Evolutionary conservation across 495 filamentous ascomycete species (phyloP).

Genomic region (Daldinia concentrica): DNA sequence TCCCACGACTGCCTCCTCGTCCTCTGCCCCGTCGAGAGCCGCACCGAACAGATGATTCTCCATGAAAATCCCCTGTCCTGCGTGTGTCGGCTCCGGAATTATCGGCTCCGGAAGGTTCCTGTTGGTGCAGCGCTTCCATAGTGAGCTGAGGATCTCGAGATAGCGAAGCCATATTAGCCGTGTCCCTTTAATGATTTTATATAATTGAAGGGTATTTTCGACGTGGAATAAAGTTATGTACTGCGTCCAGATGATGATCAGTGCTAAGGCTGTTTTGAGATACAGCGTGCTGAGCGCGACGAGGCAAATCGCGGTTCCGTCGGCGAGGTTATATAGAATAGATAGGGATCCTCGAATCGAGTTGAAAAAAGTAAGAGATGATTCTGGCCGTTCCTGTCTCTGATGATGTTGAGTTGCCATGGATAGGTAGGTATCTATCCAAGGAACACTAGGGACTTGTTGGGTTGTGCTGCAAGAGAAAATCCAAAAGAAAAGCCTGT

Average conservation of each 20-base stretch:
- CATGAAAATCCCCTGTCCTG: not conserved
- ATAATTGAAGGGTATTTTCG: not conserved
- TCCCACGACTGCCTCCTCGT: not conserved
- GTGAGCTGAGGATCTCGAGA: not conserved
- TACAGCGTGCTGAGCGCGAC: not conserved
- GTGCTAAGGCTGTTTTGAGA: not conserved
- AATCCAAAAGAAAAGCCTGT: conserved; percentile 16
- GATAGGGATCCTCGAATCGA: not conserved
- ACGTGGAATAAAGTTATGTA: not conserved
- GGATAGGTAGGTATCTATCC: not conserved
- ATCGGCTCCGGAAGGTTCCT: not conserved
- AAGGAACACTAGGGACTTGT: not conserved
- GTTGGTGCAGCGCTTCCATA: not conserved
- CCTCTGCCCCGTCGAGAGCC: not conserved
- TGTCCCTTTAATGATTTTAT: not conserved
- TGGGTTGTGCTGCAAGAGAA: not conserved
- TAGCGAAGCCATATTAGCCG: conserved; percentile 6
- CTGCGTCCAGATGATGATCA: conserved; percentile 5
- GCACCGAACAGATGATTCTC: not conserved
- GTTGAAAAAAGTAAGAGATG: not conserved
- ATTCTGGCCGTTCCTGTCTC: not conserved
- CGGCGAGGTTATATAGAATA: not conserved
- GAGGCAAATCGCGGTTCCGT: not conserved
- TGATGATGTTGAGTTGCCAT: conserved; percentile 6
- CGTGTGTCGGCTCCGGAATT: not conserved